These are phyloP conservation scores for Russula sp. DNA, from an alignment of 768 basidiomycete genomes.

Conservation along the genomic window DNA sequence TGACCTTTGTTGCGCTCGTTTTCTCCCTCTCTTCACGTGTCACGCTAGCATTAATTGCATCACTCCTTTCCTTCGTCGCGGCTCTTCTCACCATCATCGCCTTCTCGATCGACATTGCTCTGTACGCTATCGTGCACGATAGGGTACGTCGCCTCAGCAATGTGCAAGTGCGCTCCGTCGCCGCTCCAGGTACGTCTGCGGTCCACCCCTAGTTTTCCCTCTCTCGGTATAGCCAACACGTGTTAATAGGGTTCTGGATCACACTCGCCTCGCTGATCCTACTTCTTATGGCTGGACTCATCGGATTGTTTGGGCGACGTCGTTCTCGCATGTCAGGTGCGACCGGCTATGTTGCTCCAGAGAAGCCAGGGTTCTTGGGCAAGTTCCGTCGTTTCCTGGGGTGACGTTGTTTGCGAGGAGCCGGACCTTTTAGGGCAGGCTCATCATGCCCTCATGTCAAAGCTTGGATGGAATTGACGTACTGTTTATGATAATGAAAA, in stretches of 20 bases:
- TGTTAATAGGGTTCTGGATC: constrained; percentile 16
- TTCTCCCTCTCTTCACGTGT: constrained; percentile 55
- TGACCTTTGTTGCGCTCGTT: constrained; percentile 57
- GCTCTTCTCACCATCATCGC: constrained; percentile 61
- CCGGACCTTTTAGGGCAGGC: neutral
- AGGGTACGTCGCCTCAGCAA: constrained; percentile 45
- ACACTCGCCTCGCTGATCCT: constrained; percentile 16
- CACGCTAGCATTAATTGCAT: constrained; percentile 36
- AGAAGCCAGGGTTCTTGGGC: constrained; percentile 9
- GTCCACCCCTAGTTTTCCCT: neutral
- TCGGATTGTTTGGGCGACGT: constrained; percentile 14
- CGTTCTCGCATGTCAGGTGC: constrained; percentile 18
- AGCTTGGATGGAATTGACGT: neutral
- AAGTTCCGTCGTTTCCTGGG: neutral
- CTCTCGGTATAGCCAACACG: neutral
- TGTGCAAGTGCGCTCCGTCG: constrained; percentile 39
- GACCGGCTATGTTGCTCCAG: neutral
- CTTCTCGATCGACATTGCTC: constrained; percentile 70
- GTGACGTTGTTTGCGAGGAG: neutral
- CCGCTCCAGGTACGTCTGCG: constrained; percentile 52
- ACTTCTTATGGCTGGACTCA: constrained; percentile 13
- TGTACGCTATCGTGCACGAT: constrained; percentile 54
- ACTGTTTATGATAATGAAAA: neutral
- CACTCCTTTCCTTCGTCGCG: constrained; percentile 56
- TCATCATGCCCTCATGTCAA: neutral